Base-by-base conservation (phyloP, 148 eudicot genomes). In the Rhododendron molle region DNA sequence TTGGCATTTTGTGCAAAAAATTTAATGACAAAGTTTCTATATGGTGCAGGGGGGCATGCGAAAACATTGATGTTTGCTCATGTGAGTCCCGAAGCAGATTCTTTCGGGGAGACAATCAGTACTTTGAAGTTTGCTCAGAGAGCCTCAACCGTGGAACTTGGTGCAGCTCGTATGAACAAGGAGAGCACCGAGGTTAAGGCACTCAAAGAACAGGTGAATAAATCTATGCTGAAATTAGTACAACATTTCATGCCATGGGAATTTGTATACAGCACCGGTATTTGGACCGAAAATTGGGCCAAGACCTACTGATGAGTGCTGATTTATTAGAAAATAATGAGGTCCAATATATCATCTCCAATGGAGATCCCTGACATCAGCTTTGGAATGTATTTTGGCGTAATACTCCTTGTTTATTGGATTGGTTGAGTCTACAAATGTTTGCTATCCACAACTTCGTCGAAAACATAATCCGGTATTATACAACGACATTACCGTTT, bases 11-110 rank as follows among this genome's bases (percentile, higher is more conserved):
- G 36, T 28, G 36, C 12, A 69, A 12, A 74, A 21, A 56, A 60
- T n/a, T 11, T 69, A 13, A 4, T 86, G 15, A 30, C 49, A 67
- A 54, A 38, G 79, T 88, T 83, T 84, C 56, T 21, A 34, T 77
- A n/a, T 34, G 44, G 74, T 30, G 15, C 89, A 97, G 98, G 98
- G 83, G 95, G 96, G 82, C 89, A 91, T 87, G 94, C 96, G 58
- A 97, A 97, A 85, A 93, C 94, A 15, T 90, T 97, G 93, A 93
- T 95, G 96, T 87, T 95, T 87, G 98, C 94, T 67, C 96, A 97
- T 89, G 93, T 97, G 85, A 93, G 93, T 83, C 98, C 98, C 18
- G 98, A 97, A 89, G 93, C 86, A 16, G 93, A 92, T 88, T 88
- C 93, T 83, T 91, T 91, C 84, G 91, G 85, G 77, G 93, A 94